These are phyloP conservation scores for Pyracantha coccinea DNA, from an alignment of 331 rosid genomes.

Conservation along the genomic window DNA sequence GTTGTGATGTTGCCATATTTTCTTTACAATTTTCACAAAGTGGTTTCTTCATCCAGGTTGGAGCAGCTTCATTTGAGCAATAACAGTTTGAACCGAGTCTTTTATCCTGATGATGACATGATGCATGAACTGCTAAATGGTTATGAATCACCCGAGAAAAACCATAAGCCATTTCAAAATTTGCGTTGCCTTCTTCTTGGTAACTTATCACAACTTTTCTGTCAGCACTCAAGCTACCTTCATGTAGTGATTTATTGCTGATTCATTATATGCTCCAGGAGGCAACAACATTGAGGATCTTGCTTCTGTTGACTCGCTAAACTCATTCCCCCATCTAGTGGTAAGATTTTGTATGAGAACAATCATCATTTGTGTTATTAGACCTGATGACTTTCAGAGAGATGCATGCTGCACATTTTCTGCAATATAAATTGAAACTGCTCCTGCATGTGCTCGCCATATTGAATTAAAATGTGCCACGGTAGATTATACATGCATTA, in stretches of 20 bases:
- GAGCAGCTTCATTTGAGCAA: slow-evolving; percentile 88
- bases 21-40: slow-evolving; percentile 11
- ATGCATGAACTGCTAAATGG: slow-evolving; percentile 25
- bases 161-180: slow-evolving; percentile 49
- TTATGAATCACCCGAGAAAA: slow-evolving; percentile 22
- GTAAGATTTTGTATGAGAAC: slow-evolving; percentile 42
- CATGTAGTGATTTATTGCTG: slow-evolving; percentile 8
- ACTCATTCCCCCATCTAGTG: slow-evolving; percentile 67
- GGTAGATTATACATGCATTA: neutral
- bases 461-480: slow-evolving; percentile 3
- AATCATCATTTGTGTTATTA: neutral
- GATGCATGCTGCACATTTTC: neutral
- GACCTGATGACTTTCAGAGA: slow-evolving; percentile 7
- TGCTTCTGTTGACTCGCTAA: slow-evolving; percentile 63
- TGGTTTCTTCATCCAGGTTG: slow-evolving; percentile 57
- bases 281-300: slow-evolving; percentile 68
- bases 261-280: slow-evolving; percentile 38
- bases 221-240: slow-evolving; percentile 3
- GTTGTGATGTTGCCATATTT: slow-evolving; percentile 17
- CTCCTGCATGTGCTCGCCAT: neutral
- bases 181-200: slow-evolving; percentile 81
- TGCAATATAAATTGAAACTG: slow-evolving; percentile 4
- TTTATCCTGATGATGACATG: slow-evolving; percentile 39
- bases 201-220: slow-evolving; percentile 26
- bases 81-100: slow-evolving; percentile 61